These are phyloP conservation scores for Lichenothelia convexa DNA, from an alignment of 495 filamentous ascomycete genomes.

Conservation along the genomic window DNA sequence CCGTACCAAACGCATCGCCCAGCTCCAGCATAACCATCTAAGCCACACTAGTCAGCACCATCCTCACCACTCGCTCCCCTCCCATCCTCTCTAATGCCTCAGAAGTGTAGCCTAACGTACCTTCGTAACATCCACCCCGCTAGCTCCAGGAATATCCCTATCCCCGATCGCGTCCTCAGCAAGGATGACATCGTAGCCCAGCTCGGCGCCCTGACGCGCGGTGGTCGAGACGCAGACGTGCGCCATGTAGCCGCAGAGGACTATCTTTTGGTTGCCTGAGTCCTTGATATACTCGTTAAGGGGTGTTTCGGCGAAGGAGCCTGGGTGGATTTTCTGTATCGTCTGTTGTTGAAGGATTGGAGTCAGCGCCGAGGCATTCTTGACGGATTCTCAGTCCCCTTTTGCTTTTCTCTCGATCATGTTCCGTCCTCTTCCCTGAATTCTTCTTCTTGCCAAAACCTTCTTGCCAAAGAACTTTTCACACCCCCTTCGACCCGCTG, in stretches of 20 bases:
- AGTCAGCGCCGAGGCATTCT: too few species aligned
- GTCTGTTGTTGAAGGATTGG: too few species aligned
- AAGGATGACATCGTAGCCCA: conserved; percentile 39
- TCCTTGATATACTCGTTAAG: conserved; percentile 23
- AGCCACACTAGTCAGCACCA: too few species aligned
- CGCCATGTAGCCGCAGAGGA: conserved; percentile 37
- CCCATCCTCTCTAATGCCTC: background rate
- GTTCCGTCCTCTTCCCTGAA: too few species aligned
- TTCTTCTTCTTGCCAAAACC: too few species aligned
- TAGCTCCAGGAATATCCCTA: conserved; percentile 33
- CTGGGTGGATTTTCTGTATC: conserved; percentile 28
- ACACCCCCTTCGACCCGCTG: background rate
- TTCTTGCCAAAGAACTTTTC: too few species aligned
- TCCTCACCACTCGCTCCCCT: background rate
- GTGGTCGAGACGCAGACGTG: conserved; percentile 47
- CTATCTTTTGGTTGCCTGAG: conserved; percentile 25
- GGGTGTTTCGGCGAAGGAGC: conserved; percentile 29
- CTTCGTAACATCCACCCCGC: conserved; percentile 17
- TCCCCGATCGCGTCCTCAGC: conserved; percentile 39
- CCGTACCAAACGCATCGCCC: conserved; percentile 20
- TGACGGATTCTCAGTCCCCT: too few species aligned
- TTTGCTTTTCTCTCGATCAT: too few species aligned
- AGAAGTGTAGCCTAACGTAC: background rate
- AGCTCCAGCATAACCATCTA: conserved; percentile 20
- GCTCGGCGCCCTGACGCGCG: conserved; percentile 32